Evolutionary conservation across 2,329 filamentous ascomycete species (phyloP).

Genomic region (Alternaria sp.): DNA sequence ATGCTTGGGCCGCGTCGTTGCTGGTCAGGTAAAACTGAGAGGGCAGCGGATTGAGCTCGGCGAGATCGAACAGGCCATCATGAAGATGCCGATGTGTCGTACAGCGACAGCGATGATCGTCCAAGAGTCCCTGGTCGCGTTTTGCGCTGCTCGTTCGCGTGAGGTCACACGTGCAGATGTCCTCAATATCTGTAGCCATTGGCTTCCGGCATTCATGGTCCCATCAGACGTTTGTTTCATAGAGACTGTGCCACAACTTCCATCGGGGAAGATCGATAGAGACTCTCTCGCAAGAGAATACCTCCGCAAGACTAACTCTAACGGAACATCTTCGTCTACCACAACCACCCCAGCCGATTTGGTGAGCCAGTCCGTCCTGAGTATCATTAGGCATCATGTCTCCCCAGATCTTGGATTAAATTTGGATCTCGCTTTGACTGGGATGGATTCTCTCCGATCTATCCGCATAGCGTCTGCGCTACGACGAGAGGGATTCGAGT

Average conservation of each 20-base stretch:
- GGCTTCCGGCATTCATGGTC: conserved; percentile 85
- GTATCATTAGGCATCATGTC: conserved; percentile 56
- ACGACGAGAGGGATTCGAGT: conserved; percentile 62
- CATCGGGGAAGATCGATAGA: conserved; percentile 85
- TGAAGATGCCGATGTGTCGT: conserved; percentile 58
- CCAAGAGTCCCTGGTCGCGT: conserved; percentile 74
- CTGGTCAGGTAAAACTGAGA: conserved; percentile 85
- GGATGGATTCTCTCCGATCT: conserved; percentile 72
- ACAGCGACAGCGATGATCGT: conserved; percentile 73
- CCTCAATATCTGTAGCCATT: conserved; percentile 69
- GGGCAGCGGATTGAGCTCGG: conserved; percentile 84
- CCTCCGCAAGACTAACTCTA: conserved; percentile 35
- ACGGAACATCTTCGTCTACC: conserved; percentile 14
- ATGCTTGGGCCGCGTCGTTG: conserved; percentile 79
- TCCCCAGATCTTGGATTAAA: conserved; percentile 47
- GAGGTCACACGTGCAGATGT: conserved; percentile 58
- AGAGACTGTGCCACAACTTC: conserved; percentile 72
- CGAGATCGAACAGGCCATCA: conserved; percentile 56
- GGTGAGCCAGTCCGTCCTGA: conserved; percentile 47
- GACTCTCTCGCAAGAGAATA: conserved; percentile 69
- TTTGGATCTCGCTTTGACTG: conserved; percentile 61
- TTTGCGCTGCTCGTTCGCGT: conserved; percentile 66
- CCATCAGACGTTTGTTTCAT: conserved; percentile 75
- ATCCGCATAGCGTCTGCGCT: conserved; percentile 72
- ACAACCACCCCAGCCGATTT: conserved; percentile 19